A percentile compares a stretch with the other conserved stretches of the same genome.
Evolutionary conservation across 805 yeast genomes (phyloP).

Genomic region (Metschnikowia bowlesiae): DNA sequence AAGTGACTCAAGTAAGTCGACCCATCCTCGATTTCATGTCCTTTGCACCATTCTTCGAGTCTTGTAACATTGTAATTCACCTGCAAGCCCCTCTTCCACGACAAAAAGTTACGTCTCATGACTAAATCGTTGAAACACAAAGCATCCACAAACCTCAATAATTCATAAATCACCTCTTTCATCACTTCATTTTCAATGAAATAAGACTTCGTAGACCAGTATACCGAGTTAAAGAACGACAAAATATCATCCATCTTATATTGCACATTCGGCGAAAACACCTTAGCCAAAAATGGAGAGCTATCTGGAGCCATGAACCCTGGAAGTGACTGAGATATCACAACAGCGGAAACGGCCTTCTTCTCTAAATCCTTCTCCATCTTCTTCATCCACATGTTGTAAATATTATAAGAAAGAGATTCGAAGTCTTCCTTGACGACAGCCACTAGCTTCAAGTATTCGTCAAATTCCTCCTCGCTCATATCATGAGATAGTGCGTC

Average conservation of each 20-base stretch:
- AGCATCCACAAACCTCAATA: constrained; percentile 84
- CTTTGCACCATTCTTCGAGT: constrained; percentile 97
- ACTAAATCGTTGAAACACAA: constrained; percentile 92
- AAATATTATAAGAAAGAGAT: constrained; percentile 86
- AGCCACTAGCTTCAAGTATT: constrained; percentile 81
- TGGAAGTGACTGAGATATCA: constrained; percentile 89
- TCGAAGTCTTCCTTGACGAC: constrained; percentile 93
- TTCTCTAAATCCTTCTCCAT: constrained; percentile 86
- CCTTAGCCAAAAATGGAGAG: constrained; percentile 75
- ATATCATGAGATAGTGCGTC: constrained; percentile 75
- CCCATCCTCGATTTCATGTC: constrained; percentile 86
- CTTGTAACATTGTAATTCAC: constrained; percentile 94
- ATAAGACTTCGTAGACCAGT: constrained; percentile 90
- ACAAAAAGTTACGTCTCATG: constrained; percentile 88
- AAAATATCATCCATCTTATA: constrained; percentile 93
- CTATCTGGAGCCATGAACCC: constrained; percentile 89
- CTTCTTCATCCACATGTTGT: constrained; percentile 95
- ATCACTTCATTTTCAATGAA: constrained; percentile 81
- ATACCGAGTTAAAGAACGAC: constrained; percentile 81
- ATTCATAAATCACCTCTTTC: constrained; percentile 77
- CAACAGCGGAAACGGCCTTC: constrained; percentile 93
- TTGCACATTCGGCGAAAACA: constrained; percentile 65
- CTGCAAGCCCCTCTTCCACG: constrained; percentile 98
- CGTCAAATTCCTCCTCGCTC: constrained; percentile 86
- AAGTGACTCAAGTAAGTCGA: constrained; percentile 78